phyloP scores from a whole-genome alignment of 2,329 filamentous ascomycete genomes.

The Colletotrichum eremochloae region DNA sequence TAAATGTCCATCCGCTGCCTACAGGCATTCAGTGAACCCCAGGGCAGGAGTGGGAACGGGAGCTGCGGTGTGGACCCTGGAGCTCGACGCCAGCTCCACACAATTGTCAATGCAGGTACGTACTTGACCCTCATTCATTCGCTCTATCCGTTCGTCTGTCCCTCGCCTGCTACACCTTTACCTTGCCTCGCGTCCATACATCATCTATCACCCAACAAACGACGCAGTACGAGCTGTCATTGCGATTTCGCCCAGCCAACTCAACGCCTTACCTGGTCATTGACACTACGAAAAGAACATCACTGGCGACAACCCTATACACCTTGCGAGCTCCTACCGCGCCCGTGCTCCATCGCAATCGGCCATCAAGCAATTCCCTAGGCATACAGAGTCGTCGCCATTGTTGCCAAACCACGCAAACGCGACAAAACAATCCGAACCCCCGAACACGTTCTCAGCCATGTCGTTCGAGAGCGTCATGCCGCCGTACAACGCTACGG shows the following conservation, averaged over 20 bases:
- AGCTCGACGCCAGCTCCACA: slow-evolving; percentile 7
- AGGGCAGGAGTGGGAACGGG: not conserved
- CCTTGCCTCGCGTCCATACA: slow-evolving; percentile 2
- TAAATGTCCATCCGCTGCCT: not conserved
- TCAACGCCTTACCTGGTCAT: not conserved
- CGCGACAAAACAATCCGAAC: not conserved
- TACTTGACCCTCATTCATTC: slow-evolving; percentile 11
- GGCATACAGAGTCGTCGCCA: not conserved
- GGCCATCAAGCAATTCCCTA: not conserved
- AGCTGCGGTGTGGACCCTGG: slow-evolving; percentile 15
- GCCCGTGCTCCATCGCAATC: not conserved
- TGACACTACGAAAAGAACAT: not conserved
- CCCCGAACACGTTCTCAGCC: not conserved
- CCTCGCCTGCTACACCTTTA: not conserved
- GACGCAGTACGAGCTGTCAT: not conserved
- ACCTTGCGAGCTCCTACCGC: not conserved
- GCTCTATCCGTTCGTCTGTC: slow-evolving; percentile 4
- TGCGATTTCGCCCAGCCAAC: not conserved
- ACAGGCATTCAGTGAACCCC: not conserved
- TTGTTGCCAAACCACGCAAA: not conserved
- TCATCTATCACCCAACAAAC: not conserved
- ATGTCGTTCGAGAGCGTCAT: slow-evolving; percentile 83
- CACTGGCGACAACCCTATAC: not conserved
- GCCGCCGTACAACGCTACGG: slow-evolving; percentile 77
- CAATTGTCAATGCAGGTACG: slow-evolving; percentile 7